These are phyloP conservation scores for Neolentinus lepideus DNA, from an alignment of 1,284 basidiomycete species.

Conservation along the genomic window DNA sequence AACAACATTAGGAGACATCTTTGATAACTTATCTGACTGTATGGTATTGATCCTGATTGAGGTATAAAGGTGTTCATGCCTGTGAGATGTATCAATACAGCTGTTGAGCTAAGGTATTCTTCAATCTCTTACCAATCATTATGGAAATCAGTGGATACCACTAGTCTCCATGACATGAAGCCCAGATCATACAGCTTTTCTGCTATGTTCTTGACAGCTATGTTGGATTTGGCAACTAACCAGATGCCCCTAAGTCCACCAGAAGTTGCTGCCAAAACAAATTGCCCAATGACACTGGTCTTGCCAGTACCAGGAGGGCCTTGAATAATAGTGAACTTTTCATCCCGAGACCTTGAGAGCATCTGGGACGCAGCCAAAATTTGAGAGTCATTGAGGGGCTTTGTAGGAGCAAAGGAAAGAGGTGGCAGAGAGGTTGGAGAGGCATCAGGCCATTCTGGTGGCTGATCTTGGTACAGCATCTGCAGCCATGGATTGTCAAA, in stretches of 20 bases:
- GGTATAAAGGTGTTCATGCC: constrained; percentile 70
- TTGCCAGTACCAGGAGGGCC: constrained; percentile 45
- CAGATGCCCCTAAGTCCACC: constrained; percentile 45
- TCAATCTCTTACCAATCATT: constrained; percentile 45
- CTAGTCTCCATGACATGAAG: constrained; percentile 42
- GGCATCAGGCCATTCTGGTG: constrained; percentile 18
- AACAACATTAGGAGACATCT: not conserved
- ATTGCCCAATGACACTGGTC: constrained; percentile 45
- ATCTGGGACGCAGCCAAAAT: constrained; percentile 42
- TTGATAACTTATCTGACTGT: constrained; percentile 27
- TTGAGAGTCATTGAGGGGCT: constrained; percentile 47
- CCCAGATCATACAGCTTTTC: constrained; percentile 42
- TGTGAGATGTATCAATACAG: constrained; percentile 20
- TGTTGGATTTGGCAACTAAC: constrained; percentile 65
- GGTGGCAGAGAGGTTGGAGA: constrained; percentile 11
- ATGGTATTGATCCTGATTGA: constrained; percentile 39
- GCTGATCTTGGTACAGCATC: constrained; percentile 28
- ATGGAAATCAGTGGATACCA: constrained; percentile 55
- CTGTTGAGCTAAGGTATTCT: constrained; percentile 2
- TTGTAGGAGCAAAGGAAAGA: constrained; percentile 11
- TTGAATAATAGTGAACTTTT: constrained; percentile 46
- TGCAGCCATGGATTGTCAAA: constrained; percentile 49
- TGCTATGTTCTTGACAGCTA: constrained; percentile 66
- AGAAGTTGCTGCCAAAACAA: constrained; percentile 35
- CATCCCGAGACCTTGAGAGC: constrained; percentile 31